Percentiles rank a stretch among this genome's conserved stretches.
phyloP scores from a whole-genome alignment of 2,329 filamentous ascomycete species.

The Calonectria leucothoes region DNA sequence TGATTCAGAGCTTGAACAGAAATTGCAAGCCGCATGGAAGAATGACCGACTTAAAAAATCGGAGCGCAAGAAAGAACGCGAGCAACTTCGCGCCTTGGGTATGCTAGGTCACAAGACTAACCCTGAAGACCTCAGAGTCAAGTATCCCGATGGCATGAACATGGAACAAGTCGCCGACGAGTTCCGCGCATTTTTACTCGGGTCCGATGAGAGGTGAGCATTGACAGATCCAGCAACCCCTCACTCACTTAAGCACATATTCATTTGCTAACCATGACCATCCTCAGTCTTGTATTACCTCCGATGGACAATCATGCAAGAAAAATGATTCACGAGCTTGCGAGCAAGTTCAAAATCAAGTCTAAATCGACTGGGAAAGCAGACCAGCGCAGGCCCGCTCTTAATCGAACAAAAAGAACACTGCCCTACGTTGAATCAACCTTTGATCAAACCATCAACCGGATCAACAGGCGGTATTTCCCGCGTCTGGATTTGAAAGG shows the following conservation, averaged over 20 bases:
- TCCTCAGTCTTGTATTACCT: conserved; percentile 75
- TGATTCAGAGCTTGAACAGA: conserved; percentile 75
- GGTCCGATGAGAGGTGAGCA: conserved; percentile 71
- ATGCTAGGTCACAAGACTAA: conserved; percentile 70
- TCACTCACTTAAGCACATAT: neutral
- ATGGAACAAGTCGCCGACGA: conserved; percentile 78
- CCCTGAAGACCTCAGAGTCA: conserved; percentile 71
- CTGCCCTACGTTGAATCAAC: conserved; percentile 67
- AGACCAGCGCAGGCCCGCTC: conserved; percentile 77
- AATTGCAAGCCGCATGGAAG: conserved; percentile 69
- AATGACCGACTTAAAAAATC: conserved; percentile 80
- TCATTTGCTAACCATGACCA: conserved; percentile 19
- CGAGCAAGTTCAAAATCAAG: conserved; percentile 79
- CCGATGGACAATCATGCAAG: conserved; percentile 86
- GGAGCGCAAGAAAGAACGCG: conserved; percentile 75
- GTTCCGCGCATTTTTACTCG: conserved; percentile 76
- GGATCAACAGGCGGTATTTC: conserved; percentile 64
- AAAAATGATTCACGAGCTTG: conserved; percentile 83
- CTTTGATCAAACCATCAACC: conserved; percentile 54
- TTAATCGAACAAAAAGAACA: conserved; percentile 81
- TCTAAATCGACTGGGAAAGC: conserved; percentile 86
- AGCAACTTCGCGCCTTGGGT: conserved; percentile 74
- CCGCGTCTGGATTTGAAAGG: conserved; percentile 59
- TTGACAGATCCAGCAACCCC: neutral
- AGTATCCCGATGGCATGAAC: conserved; percentile 79